Conservation (phyloP, 768 basidiomycete species). For the Boletus vermiculosoides region DNA sequence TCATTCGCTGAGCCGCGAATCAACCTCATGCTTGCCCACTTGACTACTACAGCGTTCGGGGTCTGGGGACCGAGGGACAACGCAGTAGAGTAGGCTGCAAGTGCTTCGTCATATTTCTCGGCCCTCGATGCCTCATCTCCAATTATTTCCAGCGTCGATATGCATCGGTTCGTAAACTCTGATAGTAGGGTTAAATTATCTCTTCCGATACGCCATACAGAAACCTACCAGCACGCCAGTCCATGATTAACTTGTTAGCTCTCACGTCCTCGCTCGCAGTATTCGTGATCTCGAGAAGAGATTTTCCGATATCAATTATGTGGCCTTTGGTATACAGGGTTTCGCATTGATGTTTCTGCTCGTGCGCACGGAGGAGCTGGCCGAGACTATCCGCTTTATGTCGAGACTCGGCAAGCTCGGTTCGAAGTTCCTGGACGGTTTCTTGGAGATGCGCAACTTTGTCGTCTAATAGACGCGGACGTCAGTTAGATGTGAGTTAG, state of each 20-base stretch:
- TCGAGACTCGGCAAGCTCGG: too few species aligned
- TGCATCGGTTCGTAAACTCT: slow-evolving; percentile 1
- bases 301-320: background rate
- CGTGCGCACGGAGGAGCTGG: background rate
- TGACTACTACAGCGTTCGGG: background rate
- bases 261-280: background rate
- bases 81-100: background rate
- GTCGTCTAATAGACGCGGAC: too few species aligned
- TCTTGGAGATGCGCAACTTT: too few species aligned
- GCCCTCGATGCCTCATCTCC: background rate
- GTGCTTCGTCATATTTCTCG: background rate
- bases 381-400: too few species aligned
- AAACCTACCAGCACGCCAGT: slow-evolving; percentile 2
- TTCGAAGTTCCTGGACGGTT: too few species aligned
- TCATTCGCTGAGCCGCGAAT: background rate
- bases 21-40: background rate
- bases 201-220: rapidly evolving
- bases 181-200: background rate
- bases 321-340: background rate
- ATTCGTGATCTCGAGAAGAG: background rate
- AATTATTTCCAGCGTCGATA: background rate
- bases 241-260: background rate
- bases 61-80: background rate
- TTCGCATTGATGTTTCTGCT: background rate
- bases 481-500: too few species aligned